Conservation (phyloP, 495 filamentous ascomycete species). For the Elasticomyces elasticus region DNA sequence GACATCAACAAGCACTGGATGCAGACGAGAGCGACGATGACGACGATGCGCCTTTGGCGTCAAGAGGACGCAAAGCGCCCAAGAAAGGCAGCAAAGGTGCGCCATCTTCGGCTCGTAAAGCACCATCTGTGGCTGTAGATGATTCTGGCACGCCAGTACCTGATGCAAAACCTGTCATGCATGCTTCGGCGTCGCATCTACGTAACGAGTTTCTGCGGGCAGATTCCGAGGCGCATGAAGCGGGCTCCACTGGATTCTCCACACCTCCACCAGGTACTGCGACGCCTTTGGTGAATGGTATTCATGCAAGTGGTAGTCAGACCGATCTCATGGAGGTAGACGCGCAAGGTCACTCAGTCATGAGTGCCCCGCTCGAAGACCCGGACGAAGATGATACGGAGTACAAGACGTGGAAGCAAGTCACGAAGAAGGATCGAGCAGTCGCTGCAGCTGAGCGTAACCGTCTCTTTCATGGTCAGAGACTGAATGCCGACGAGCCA, state of each 20-base stretch:
- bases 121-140: conserved; percentile 51
- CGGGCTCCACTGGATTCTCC: conserved; percentile 70
- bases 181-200: conserved; percentile 37
- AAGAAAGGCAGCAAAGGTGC: conserved; percentile 58
- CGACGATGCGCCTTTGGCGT: conserved; percentile 90
- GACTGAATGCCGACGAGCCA: conserved; percentile 76
- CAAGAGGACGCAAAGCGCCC: conserved; percentile 81
- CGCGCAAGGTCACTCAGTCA: conserved; percentile 39
- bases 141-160: conserved; percentile 46
- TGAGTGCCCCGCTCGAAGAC: conserved; percentile 32
- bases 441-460: conserved; percentile 68
- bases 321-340: conserved; percentile 77
- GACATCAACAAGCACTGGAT: conserved; percentile 62
- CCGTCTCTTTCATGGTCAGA: conserved; percentile 73
- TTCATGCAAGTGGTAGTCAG: conserved; percentile 53
- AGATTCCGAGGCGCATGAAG: conserved; percentile 57
- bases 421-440: conserved; percentile 94
- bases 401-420: conserved; percentile 96
- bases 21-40: conserved; percentile 84
- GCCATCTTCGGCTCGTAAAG: conserved; percentile 41
- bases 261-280: conserved; percentile 71
- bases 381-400: conserved; percentile 70
- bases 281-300: conserved; percentile 65
- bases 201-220: conserved; percentile 43
- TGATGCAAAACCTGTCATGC: conserved; percentile 51